Percentiles rank a stretch among this genome's conserved stretches.
Conservation (phyloP, 768 basidiomycete genomes). For the Leccinum longicurvipes region DNA sequence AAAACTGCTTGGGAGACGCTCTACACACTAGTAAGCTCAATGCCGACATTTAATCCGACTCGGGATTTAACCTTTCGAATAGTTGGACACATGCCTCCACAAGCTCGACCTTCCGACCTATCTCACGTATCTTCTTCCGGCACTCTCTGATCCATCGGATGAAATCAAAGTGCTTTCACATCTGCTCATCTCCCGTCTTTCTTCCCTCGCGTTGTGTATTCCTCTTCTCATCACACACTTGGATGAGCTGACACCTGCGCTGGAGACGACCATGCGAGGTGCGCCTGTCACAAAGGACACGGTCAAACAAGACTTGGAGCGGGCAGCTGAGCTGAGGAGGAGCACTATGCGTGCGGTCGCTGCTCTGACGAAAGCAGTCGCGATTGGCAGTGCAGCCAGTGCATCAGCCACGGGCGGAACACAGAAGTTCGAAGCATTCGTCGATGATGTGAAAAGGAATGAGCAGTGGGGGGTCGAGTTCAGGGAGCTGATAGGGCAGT, state of each 20-base stretch:
- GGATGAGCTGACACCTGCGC: constrained; percentile 77
- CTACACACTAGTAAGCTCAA: constrained; percentile 75
- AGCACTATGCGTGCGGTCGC: constrained; percentile 87
- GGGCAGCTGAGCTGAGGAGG: constrained; percentile 85
- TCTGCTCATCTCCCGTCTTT: constrained; percentile 91
- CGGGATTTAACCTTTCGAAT: background rate
- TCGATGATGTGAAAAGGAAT: constrained; percentile 68
- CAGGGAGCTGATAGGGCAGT: constrained; percentile 30
- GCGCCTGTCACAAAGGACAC: constrained; percentile 89
- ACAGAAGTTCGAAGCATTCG: constrained; percentile 71
- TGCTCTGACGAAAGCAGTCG: constrained; percentile 72
- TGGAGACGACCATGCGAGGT: constrained; percentile 89
- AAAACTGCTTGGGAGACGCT: constrained; percentile 98
- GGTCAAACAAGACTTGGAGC: constrained; percentile 89
- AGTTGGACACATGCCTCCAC: constrained; percentile 89
- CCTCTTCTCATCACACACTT: constrained; percentile 55
- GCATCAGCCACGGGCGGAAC: constrained; percentile 22
- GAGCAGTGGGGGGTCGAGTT: constrained; percentile 69
- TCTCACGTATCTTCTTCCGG: constrained; percentile 74
- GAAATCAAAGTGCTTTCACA: constrained; percentile 97
- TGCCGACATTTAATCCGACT: background rate
- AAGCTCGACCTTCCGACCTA: constrained; percentile 88
- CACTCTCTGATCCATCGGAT: constrained; percentile 85
- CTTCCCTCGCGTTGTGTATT: constrained; percentile 55
- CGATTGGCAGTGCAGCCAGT: constrained; percentile 53